Percentiles rank a stretch among this genome's conserved stretches.
phyloP scores from a whole-genome alignment of 441 rosid species.

The Breynia disticha region DNA sequence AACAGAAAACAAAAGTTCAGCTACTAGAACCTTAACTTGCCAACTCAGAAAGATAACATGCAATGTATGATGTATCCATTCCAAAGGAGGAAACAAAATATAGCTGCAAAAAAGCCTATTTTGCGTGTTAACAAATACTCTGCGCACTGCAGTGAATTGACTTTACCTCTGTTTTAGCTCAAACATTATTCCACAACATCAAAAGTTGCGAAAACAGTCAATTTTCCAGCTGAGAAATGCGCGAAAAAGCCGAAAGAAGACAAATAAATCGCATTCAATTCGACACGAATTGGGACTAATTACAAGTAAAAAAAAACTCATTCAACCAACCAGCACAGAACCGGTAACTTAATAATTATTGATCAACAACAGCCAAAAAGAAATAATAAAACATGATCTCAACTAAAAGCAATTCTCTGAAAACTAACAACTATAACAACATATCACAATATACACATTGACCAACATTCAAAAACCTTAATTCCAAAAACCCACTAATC shows the following conservation, averaged over 20 bases:
- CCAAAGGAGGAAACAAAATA: not conserved
- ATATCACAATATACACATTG: slow-evolving; percentile 9
- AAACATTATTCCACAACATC: not conserved
- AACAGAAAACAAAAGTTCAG: slow-evolving; percentile 9
- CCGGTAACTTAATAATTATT: not conserved
- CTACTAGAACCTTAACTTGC: not conserved
- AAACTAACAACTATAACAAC: not conserved
- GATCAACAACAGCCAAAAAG: slow-evolving; percentile 3
- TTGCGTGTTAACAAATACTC: not conserved
- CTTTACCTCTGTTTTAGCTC: too few species aligned
- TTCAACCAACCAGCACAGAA: not conserved
- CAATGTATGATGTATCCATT: too few species aligned
- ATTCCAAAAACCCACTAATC: slow-evolving; percentile 13
- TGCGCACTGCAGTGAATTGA: not conserved
- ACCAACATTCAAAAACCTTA: slow-evolving; percentile 9
- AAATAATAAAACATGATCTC: slow-evolving; percentile 2
- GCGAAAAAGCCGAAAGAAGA: too few species aligned
- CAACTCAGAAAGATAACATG: too few species aligned
- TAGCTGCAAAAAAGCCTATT: slow-evolving; percentile 6
- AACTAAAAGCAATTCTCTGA: not conserved
- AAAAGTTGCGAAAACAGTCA: not conserved
- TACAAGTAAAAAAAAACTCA: not conserved
- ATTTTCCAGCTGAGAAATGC: slow-evolving; percentile 4
- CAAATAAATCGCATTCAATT: not conserved
- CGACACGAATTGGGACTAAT: slow-evolving; percentile 4